Conservation (phyloP, 495 filamentous ascomycete species). For the Neurospora sp. region DNA sequence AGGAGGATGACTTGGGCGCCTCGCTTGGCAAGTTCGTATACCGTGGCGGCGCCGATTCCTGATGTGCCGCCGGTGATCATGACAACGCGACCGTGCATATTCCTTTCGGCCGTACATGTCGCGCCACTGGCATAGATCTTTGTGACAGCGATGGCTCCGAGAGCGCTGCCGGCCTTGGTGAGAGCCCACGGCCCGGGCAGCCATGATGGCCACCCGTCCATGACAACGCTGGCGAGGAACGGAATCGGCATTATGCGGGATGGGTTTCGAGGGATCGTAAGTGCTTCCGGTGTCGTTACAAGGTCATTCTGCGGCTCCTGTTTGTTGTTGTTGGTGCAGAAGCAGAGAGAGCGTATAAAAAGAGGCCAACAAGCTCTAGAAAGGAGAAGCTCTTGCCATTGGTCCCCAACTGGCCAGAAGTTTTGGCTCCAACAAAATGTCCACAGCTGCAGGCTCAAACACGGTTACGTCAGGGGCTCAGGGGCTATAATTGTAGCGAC, state of each 20-base stretch:
- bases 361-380: not conserved
- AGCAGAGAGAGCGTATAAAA: not conserved
- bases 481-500: not conserved
- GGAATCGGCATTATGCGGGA: constrained; percentile 63
- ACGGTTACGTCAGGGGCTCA: not conserved
- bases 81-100: constrained; percentile 86
- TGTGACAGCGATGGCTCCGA: constrained; percentile 51
- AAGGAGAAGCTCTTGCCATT: not conserved
- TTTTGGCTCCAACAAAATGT: not conserved
- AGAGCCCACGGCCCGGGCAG: constrained; percentile 55
- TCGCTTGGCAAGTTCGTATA: constrained; percentile 61
- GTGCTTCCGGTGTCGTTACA: not conserved
- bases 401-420: not conserved
- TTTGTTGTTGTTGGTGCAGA: not conserved
- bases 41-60: constrained; percentile 74
- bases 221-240: constrained; percentile 50
- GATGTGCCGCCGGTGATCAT: constrained; percentile 95
- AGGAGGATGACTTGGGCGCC: constrained; percentile 90
- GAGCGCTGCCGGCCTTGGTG: constrained; percentile 48
- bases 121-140: constrained; percentile 76
- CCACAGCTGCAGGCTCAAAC: not conserved
- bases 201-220: constrained; percentile 52
- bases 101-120: constrained; percentile 62
- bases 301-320: not conserved
- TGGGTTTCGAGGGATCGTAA: not conserved